These are phyloP conservation scores for Mycosarcoma mackinlayi DNA, from an alignment of 1,284 basidiomycete species.

Conservation along the genomic window DNA sequence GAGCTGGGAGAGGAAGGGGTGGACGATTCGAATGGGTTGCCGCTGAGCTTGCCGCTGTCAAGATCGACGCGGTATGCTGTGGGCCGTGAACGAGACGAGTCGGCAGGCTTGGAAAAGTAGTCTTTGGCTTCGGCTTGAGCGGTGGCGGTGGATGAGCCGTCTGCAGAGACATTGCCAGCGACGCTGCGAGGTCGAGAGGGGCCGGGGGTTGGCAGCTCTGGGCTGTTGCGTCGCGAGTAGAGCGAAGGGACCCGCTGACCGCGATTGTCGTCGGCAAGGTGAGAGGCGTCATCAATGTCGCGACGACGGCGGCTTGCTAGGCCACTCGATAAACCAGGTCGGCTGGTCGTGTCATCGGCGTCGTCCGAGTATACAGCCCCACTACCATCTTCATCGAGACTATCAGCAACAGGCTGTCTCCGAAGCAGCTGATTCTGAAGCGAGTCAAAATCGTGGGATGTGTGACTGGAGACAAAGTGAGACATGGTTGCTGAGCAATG, in stretches of 20 bases:
- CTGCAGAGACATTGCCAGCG: constrained; percentile 5
- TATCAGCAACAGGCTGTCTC: constrained; percentile 37
- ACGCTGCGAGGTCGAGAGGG: constrained; percentile 38
- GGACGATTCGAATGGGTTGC: constrained; percentile 28
- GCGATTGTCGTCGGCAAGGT: constrained; percentile 17
- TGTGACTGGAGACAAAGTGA: constrained; percentile 62
- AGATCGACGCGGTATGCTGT: constrained; percentile 41
- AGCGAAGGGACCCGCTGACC: constrained; percentile 34
- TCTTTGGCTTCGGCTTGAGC: constrained; percentile 21
- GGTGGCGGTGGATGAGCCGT: neutral
- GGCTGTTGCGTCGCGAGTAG: constrained; percentile 50
- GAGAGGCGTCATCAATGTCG: constrained; percentile 13
- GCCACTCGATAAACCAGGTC: constrained; percentile 3
- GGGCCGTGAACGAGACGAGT: constrained; percentile 13
- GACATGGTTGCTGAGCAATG: constrained; percentile 47
- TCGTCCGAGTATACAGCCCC: constrained; percentile 11
- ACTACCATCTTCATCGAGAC: constrained; percentile 20
- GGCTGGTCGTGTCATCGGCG: constrained; percentile 6
- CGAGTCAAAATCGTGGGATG: constrained; percentile 59
- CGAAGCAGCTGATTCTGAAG: constrained; percentile 61
- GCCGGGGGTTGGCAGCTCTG: constrained; percentile 29
- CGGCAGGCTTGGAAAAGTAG: constrained; percentile 28
- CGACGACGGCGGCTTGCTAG: constrained; percentile 32
- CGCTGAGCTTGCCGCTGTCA: constrained; percentile 32
- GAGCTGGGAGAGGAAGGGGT: constrained; percentile 24